Evolutionary conservation across 2,329 filamentous ascomycete genomes (phyloP).

Genomic region (Fusarium luffae): DNA sequence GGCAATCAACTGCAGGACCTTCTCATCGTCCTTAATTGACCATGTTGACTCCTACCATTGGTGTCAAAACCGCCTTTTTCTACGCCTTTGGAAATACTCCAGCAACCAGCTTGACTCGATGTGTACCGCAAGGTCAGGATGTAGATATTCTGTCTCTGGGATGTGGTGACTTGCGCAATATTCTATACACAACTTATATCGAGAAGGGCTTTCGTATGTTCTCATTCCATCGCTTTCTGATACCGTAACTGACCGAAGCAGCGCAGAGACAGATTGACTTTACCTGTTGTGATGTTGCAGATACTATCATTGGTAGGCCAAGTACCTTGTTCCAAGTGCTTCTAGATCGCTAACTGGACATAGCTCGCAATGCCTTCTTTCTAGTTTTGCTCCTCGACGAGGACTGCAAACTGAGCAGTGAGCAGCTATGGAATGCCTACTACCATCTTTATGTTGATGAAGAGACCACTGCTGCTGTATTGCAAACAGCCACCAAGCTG

Average conservation of each 20-base stretch:
- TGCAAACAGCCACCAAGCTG: conserved; percentile 58
- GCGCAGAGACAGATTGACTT: conserved; percentile 60
- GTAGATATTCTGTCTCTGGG: conserved; percentile 64
- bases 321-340: conserved; percentile 1
- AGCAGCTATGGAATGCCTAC: conserved; percentile 64
- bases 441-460: conserved; percentile 62
- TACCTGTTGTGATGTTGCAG: conserved; percentile 66
- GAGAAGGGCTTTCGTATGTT: conserved; percentile 53
- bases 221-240: neutral
- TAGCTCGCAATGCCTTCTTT: conserved; percentile 67
- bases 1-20: neutral
- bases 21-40: neutral
- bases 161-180: conserved; percentile 66
- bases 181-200: conserved; percentile 64
- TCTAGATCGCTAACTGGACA: neutral
- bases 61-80: conserved; percentile 49
- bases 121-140: conserved; percentile 61
- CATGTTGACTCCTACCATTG: conserved; percentile 54
- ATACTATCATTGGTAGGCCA: conserved; percentile 60
- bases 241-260: conserved; percentile 43
- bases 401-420: conserved; percentile 36
- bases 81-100: conserved; percentile 67
- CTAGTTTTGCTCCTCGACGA: conserved; percentile 63
- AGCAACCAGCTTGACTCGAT: conserved; percentile 60
- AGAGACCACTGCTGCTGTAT: conserved; percentile 51